phyloP scores from a whole-genome alignment of 352 stramenopile species.

The Plasmopara viticola region DNA sequence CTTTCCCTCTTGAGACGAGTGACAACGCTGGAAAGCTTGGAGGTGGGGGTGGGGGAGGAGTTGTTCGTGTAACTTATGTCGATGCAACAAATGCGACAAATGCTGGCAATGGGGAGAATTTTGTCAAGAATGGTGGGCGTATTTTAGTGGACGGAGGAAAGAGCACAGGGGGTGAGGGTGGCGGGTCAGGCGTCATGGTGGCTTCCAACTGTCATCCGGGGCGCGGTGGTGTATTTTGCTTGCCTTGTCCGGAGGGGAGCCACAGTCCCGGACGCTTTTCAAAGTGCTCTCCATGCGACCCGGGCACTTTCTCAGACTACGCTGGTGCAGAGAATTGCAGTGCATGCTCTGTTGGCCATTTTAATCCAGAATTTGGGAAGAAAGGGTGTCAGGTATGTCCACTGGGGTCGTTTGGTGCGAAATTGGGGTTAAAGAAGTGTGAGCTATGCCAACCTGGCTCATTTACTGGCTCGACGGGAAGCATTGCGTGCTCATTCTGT shows the following conservation, averaged over 20 bases:
- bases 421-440: constrained; percentile 46
- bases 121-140: constrained; percentile 47
- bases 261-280: constrained; percentile 56
- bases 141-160: constrained; percentile 39
- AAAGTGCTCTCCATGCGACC: constrained; percentile 61
- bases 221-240: constrained; percentile 60
- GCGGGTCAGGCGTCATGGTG: constrained; percentile 39
- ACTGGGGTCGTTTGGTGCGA: constrained; percentile 43
- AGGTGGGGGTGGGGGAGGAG: constrained; percentile 52
- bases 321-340: constrained; percentile 39
- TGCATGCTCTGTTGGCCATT: constrained; percentile 47
- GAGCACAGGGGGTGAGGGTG: constrained; percentile 54
- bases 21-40: constrained; percentile 31
- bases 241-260: constrained; percentile 50
- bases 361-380: constrained; percentile 68
- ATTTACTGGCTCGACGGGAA: constrained; percentile 42
- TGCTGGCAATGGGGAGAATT: constrained; percentile 41
- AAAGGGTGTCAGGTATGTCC: constrained; percentile 55
- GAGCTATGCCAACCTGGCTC: constrained; percentile 48
- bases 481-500: constrained; percentile 42
- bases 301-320: constrained; percentile 51
- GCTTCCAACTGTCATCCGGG: constrained; percentile 57
- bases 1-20: constrained; percentile 5
- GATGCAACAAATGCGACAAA: constrained; percentile 14
- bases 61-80: constrained; percentile 54